Percentiles rank a stretch among this genome's conserved stretches.
Conservation (phyloP, 163 green algal genomes). For the Trebouxiophyceae sp. region DNA sequence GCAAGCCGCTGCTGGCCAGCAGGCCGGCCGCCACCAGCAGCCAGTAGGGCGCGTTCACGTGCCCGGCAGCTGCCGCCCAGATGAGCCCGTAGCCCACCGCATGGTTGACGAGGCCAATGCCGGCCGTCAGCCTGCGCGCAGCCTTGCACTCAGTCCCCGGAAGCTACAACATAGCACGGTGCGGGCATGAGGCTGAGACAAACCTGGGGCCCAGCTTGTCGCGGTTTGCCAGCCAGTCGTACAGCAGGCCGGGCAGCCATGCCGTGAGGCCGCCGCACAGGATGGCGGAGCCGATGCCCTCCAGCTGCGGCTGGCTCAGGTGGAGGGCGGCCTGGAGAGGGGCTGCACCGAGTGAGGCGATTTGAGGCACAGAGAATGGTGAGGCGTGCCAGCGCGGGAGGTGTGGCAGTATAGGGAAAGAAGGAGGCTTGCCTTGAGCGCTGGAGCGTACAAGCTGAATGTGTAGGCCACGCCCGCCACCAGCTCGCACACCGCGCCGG, state of each 20-base stretch:
- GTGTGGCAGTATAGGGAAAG: neutral
- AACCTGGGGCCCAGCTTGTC: slow-evolving; percentile 9
- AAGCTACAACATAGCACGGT: neutral
- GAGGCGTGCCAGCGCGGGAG: too few relatives aligned
- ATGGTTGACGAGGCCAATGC: slow-evolving; percentile 14
- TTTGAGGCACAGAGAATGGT: too few relatives aligned
- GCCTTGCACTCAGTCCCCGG: neutral
- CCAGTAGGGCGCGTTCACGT: slow-evolving; percentile 14
- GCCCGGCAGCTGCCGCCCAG: slow-evolving; percentile 2
- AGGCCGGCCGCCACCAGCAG: slow-evolving; percentile 19
- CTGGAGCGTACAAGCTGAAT: slow-evolving; percentile 10
- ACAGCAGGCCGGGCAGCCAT: slow-evolving; percentile 31
- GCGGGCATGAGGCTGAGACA: neutral
- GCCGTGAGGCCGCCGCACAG: slow-evolving; percentile 23
- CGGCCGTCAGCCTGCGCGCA: slow-evolving; percentile 9
- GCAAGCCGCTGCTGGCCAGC: slow-evolving; percentile 21
- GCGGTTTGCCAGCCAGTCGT: slow-evolving; percentile 24
- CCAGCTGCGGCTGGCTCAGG: slow-evolving; percentile 12
- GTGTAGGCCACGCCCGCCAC: slow-evolving; percentile 7
- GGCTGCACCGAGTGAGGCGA: too few relatives aligned
- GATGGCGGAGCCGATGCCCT: slow-evolving; percentile 16
- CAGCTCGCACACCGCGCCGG: too few relatives aligned
- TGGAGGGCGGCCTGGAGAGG: neutral
- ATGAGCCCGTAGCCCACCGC: slow-evolving; percentile 25
- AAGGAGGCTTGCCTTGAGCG: too few relatives aligned